Conservation (phyloP, 2,329 filamentous ascomycete genomes). For the Scedosporium dehoogii region DNA sequence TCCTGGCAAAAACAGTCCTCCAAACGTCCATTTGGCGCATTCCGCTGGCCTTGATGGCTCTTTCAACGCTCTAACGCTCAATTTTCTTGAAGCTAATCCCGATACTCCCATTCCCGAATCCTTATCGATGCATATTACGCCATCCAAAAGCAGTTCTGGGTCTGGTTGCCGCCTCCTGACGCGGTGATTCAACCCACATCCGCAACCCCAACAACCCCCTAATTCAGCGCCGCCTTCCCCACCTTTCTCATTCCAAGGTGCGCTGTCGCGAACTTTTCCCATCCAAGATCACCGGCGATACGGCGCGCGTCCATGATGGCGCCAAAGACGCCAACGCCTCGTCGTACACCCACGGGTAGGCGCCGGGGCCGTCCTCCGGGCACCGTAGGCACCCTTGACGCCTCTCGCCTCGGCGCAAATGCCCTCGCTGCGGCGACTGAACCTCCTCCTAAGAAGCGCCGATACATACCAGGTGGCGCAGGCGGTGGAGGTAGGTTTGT, state of each 20-base stretch:
- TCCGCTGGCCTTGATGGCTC: not conserved
- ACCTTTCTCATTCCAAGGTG: not conserved
- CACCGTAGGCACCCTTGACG: constrained; percentile 29
- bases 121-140: constrained; percentile 6
- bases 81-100: not conserved
- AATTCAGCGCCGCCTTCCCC: not conserved
- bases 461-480: constrained; percentile 78
- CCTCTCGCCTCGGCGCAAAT: constrained; percentile 25
- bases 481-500: constrained; percentile 79
- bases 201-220: constrained; percentile 8
- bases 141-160: not conserved
- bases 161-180: constrained; percentile 15
- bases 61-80: not conserved
- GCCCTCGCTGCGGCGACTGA: constrained; percentile 33
- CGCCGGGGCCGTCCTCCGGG: constrained; percentile 37
- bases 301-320: constrained; percentile 2
- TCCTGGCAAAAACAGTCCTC: constrained; percentile 4
- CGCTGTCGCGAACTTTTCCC: not conserved
- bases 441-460: constrained; percentile 58
- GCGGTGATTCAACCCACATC: constrained; percentile 13
- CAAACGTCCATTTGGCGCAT: not conserved
- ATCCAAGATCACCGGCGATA: not conserved
- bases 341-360: constrained; percentile 24
- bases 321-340: constrained; percentile 6
- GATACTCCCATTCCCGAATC: not conserved